Conservation (phyloP, 345 rosid genomes). For the Noccaea bulbosa region DNA sequence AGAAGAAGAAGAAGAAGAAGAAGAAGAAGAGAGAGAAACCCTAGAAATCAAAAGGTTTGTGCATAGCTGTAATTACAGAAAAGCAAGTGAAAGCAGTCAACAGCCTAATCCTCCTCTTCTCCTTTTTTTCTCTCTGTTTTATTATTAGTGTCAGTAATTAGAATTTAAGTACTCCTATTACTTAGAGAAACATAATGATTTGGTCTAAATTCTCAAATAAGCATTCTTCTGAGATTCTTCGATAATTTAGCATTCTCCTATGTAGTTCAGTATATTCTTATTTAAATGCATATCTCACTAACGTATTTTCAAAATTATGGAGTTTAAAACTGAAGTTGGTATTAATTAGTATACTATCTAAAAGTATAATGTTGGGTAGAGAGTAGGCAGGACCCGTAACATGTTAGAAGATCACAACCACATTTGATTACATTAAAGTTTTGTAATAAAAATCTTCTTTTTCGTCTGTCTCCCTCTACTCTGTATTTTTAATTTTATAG, state of each 20-base stretch:
- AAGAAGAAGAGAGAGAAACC: constrained; percentile 17
- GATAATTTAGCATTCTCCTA: constrained; percentile 6
- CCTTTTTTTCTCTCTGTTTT: not conserved
- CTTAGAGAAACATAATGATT: not conserved
- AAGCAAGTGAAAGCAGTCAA: constrained; percentile 36
- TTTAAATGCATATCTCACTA: not conserved
- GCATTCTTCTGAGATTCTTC: not conserved
- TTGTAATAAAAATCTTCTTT: not conserved
- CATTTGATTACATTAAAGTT: constrained; percentile 33
- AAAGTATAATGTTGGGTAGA: constrained; percentile 23
- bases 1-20: not conserved
- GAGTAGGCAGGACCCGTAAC: constrained; percentile 41
- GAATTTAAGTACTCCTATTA: not conserved
- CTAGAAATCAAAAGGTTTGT: not conserved
- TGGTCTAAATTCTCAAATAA: not conserved
- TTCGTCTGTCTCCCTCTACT: constrained; percentile 16
- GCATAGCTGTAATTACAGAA: constrained; percentile 12
- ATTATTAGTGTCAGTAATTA: constrained; percentile 1
- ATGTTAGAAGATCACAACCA: constrained; percentile 40
- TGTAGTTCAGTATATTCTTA: not conserved
- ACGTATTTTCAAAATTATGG: not conserved
- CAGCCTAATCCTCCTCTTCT: constrained; percentile 43
- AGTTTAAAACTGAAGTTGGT: constrained; percentile 13
- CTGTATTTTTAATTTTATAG: constrained; percentile 12
- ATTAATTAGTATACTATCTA: not conserved